Evolutionary conservation across 2,329 filamentous ascomycete species (phyloP), one percentile per base, ranked within the genome.

Genomic region (Cyphellophora attinorum): DNA sequence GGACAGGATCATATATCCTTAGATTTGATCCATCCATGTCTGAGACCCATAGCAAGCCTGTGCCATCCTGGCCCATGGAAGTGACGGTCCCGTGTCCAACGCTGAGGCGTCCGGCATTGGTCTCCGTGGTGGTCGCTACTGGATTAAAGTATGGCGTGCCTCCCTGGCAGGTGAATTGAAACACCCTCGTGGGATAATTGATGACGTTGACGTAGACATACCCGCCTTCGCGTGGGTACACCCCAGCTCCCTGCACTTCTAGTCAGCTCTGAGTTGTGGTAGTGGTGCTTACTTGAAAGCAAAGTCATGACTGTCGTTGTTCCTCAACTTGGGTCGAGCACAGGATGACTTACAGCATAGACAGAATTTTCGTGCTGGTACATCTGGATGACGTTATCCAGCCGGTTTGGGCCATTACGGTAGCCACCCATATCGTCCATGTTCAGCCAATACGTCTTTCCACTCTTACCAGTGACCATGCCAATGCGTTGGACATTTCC

Each of bases 401-500:
- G 53, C 33, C 51, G 52, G 13, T 51, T 55, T 5, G 52, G 36
- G 3, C 59, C 60, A 25, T 60, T 52, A 16, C 56, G 56, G 34
- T 58, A 64, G 13, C 60, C 61, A 18, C 61, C 61, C 2, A 65
- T 48, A 27, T 64, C 58, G 37, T 64, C 57, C 3, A 54, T 51
- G 39, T 64, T 58, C n/a, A 64, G 42, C 27, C 62, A 46, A 38
- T 62, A 64, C 1, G 54, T 52, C 34, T 61, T 69, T 2, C 64
- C 66, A 27, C 63, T 68, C 50, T 72, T 72, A 8, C 68, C 68
- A 3, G 64, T 64, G 1, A 67, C 58, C 5, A 71, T 60, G 1
- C 64, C 68, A 8, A 72, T 66, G 1, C 66, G 59, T n/a, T 51
- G 55, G 8, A 68, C 43, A 3, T 60, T 34, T 11, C 41, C 41